Evolutionary conservation across 2,329 filamentous ascomycete species (phyloP), one percentile per base, ranked within the genome.

Genomic region (Beauveria brongniartii): DNA sequence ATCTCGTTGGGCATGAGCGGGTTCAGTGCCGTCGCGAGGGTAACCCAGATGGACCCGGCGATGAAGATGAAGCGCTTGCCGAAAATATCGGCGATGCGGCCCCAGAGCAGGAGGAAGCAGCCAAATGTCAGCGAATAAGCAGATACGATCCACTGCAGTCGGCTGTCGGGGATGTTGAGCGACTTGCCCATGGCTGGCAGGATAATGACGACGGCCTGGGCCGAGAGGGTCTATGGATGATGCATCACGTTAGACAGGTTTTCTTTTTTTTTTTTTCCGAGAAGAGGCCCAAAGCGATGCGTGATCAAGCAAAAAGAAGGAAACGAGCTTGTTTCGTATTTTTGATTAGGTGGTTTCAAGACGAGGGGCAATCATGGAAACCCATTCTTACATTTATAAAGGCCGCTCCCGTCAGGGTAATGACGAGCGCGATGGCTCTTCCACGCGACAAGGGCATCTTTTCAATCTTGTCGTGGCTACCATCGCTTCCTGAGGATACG

Each of bases 1-100:
- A 90, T 85, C 70, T 90, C 87, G 63, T 84, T 84, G 0, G 80
- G 80, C 16, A 88, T 70, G 66, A 90, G 88, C 0, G 87, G 85
- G 63, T 85, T 85, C 14, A 80, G 75, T 5, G 86, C 76, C 3
- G 83, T 82, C 0, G 81, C 80, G 1, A 79, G 70, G 0, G 85
- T 82, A 7, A 89, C 80, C 80, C 86, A 89, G 7, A 81, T 78
- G 1, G 84, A 86, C 0, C 86, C 86, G 62, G 77, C 76, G 30
- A 89, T 78, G 70, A 89, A 89, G 64, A 89, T 85, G 50, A 80
- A 74, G 9, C 85, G 79, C 69, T 87, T 86, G 60, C 86, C 85
- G 64, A 85, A 87, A 50, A 89, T 79, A 69, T 89, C 86, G 60
- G 83, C 86, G 24, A 89, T 79, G 22, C 86, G 78, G 28, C 86